phyloP scores from a whole-genome alignment of 1,284 basidiomycete genomes.

The Malassezia slooffiae region DNA sequence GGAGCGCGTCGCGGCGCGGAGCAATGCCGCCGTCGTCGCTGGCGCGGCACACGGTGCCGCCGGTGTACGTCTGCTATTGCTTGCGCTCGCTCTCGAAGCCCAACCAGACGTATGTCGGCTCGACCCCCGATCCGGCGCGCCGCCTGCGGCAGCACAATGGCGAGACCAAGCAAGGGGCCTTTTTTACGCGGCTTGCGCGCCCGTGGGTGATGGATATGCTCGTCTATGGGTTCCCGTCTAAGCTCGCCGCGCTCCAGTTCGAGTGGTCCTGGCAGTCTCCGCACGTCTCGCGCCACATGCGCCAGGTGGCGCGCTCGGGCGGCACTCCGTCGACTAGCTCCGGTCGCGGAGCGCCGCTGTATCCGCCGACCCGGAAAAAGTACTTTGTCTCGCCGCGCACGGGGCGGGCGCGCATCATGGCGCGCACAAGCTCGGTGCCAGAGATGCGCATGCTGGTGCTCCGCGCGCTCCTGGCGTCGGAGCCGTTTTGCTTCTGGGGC shows the following conservation, averaged over 20 bases:
- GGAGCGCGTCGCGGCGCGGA: no score
- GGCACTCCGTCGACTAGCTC: no score
- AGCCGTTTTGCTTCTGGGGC: constrained; percentile 40
- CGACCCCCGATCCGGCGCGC: constrained; percentile 66
- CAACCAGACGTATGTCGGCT: constrained; percentile 60
- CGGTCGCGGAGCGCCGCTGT: constrained; percentile 19
- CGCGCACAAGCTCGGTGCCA: constrained; percentile 9
- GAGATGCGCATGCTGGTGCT: constrained; percentile 41
- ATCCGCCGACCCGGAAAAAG: constrained; percentile 12
- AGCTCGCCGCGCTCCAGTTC: constrained; percentile 68
- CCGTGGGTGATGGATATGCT: constrained; percentile 87
- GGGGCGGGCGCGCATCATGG: neutral
- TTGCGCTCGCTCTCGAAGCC: constrained; percentile 51
- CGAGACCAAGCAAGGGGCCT: constrained; percentile 62
- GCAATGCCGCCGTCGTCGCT: constrained; percentile 11
- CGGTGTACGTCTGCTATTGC: constrained; percentile 80
- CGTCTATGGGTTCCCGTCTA: constrained; percentile 75
- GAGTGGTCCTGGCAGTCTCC: constrained; percentile 87
- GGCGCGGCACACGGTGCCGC: constrained; percentile 50
- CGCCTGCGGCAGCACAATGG: constrained; percentile 78
- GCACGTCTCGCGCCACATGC: constrained; percentile 49
- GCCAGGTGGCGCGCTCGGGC: constrained; percentile 10
- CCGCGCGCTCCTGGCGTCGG: constrained; percentile 32
- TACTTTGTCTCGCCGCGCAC: neutral
- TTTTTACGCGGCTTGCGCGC: constrained; percentile 59